Base-by-base conservation (phyloP, 116 monocot species). In the Thalassia testudinum region DNA sequence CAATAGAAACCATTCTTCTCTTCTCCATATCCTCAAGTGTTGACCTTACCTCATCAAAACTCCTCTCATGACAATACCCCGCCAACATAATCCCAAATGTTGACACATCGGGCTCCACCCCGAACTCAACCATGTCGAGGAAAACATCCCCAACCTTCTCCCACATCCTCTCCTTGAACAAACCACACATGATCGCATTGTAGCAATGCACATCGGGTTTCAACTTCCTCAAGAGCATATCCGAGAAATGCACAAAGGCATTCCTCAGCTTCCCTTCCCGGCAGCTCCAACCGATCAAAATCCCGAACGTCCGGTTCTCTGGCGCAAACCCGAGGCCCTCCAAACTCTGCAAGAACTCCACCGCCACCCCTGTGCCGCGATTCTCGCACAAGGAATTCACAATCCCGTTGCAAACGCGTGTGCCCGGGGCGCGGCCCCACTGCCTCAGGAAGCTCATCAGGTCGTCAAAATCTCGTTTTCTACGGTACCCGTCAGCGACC, bases 51-150 rank as follows among this genome's bases (percentile, higher is more conserved):
- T 85, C 74, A 50, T 82, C 72, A 58, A 97, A 79, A 68, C 77
- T 72, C 56, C 77, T 85, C 60, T 73, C 60, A 51, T 63, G 77
- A 55, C 78, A 89, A 49, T 76, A 75, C 27, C 97, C 97, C 52
- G 97, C 97, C 29, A 97, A 66, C 37, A 89, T 19, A 70, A 82
- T 62, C 64, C 63, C 74, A 51, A 72, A 97, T 47, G 97, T 97
- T 56, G 74, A 68, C 52, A 62, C 30, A 50, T 65, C 67, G 8
- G 64, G 69, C 7, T 37, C 22, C 50, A 79, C 19, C 24, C 61
- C 77, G 24, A 50, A 73, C 38, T 85, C 85, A 48, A 66, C 27
- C 88, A 97, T 82, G 42, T 88, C 89, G 27, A 61, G 64, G 37
- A 60, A 74, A 27, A 89, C 75, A 61, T 74, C 62, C 29, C 53